Conservation (phyloP, 2,329 filamentous ascomycete genomes). For the Colletotrichum shisoi region DNA sequence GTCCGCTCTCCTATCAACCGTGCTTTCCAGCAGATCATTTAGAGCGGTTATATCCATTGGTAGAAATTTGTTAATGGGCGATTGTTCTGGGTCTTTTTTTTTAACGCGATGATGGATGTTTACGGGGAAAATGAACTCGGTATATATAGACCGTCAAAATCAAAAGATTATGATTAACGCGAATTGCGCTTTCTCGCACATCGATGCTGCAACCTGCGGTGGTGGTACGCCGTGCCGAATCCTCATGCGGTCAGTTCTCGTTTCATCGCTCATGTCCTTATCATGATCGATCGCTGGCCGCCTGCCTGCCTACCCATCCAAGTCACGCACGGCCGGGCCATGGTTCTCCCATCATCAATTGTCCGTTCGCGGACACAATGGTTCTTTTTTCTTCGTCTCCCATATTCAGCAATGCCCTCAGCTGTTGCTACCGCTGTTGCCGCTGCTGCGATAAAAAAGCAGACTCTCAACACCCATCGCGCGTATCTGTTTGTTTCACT, state of each 20-base stretch:
- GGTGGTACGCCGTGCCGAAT: slow-evolving; percentile 16
- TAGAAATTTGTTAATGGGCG: slow-evolving; percentile 38
- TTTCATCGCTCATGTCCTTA: slow-evolving; percentile 29
- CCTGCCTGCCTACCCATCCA: neutral
- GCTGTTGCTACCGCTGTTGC: too few relatives aligned
- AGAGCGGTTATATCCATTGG: slow-evolving; percentile 50
- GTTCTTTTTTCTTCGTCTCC: neutral
- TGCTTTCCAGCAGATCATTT: slow-evolving; percentile 97
- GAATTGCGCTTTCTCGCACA: slow-evolving; percentile 22
- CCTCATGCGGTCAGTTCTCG: slow-evolving; percentile 14
- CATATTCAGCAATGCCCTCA: neutral
- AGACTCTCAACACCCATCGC: neutral
- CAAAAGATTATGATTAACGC: slow-evolving; percentile 40
- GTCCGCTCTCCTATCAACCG: slow-evolving; percentile 95
- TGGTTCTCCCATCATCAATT: neutral
- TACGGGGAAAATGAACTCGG: slow-evolving; percentile 38
- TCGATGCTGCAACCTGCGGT: slow-evolving; percentile 19
- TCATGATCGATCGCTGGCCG: slow-evolving; percentile 14
- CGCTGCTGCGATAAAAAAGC: neutral
- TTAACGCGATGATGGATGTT: slow-evolving; percentile 37
- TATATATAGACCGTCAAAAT: slow-evolving; percentile 40
- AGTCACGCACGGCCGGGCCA: neutral
- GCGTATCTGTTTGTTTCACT: neutral
- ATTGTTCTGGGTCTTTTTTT: slow-evolving; percentile 29
- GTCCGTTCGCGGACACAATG: neutral